Evolutionary conservation across 1,284 basidiomycete genomes (phyloP).

Genomic region (Microbotryomycetes sp.): DNA sequence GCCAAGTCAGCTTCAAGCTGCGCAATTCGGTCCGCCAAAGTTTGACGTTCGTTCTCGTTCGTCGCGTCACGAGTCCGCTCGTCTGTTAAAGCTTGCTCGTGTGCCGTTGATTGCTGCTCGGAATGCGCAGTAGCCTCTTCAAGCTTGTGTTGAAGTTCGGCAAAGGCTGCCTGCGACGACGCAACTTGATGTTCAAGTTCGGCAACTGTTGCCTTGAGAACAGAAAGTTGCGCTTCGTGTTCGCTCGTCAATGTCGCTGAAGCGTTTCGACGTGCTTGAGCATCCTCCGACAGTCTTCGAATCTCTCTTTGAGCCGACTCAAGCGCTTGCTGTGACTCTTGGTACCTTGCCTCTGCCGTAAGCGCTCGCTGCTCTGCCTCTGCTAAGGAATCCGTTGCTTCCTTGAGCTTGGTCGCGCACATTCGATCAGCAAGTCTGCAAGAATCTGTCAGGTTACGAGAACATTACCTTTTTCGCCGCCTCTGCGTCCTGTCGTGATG

Average conservation of each 20-base stretch:
- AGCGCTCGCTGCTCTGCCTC: neutral
- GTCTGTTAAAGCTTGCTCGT: neutral
- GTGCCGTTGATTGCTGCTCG: neutral
- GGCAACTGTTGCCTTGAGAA: neutral
- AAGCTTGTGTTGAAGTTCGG: neutral
- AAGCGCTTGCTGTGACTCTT: neutral
- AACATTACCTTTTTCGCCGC: neutral
- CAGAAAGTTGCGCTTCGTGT: neutral
- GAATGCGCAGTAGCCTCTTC: neutral
- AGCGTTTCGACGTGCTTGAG: neutral
- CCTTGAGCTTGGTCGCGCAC: neutral
- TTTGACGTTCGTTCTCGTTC: neutral
- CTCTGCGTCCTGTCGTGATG: neutral
- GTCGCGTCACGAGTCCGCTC: neutral
- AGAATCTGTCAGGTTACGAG: no score
- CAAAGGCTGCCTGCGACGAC: neutral
- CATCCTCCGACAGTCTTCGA: neutral
- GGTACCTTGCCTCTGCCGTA: neutral
- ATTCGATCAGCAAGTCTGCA: no score
- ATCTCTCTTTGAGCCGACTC: neutral
- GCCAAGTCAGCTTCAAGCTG: neutral
- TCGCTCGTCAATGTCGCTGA: neutral
- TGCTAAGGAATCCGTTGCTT: neutral
- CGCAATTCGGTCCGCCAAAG: neutral
- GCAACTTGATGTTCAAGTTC: neutral